Evolutionary conservation across 2,329 filamentous ascomycete species (phyloP).

Genomic region (Fusarium kyushuense): DNA sequence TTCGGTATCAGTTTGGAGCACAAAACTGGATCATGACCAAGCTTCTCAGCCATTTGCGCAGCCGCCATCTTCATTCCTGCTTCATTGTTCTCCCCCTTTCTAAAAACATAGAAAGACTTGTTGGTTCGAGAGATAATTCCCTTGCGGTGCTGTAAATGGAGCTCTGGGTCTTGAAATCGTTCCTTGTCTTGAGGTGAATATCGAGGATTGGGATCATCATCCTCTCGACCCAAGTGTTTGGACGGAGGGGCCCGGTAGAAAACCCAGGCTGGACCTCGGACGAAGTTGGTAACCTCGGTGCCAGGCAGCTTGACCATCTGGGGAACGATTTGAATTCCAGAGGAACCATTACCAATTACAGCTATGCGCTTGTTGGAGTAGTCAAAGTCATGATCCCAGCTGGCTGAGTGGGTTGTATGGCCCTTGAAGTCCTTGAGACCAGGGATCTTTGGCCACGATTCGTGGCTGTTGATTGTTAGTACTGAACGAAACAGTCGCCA

Average conservation of each 20-base stretch:
- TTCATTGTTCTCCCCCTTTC: slow-evolving; percentile 42
- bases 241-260: slow-evolving; percentile 52
- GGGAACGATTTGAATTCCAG: slow-evolving; percentile 40
- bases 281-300: slow-evolving; percentile 50
- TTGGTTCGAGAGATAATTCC: slow-evolving; percentile 47
- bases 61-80: slow-evolving; percentile 40
- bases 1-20: slow-evolving; percentile 41
- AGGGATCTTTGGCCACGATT: slow-evolving; percentile 40
- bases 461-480: slow-evolving; percentile 18
- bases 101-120: slow-evolving; percentile 53
- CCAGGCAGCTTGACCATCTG: slow-evolving; percentile 47
- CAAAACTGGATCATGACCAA: slow-evolving; percentile 38
- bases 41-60: slow-evolving; percentile 42
- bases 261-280: slow-evolving; percentile 53
- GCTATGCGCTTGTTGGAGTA: slow-evolving; percentile 41
- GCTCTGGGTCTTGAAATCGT: slow-evolving; percentile 64
- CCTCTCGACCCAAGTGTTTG: slow-evolving; percentile 47
- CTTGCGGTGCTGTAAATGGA: slow-evolving; percentile 64
- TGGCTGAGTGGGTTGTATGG: slow-evolving; percentile 37
- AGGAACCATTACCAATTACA: slow-evolving; percentile 41
- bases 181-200: slow-evolving; percentile 57
- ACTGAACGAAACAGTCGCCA: too few relatives aligned
- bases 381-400: slow-evolving; percentile 39
- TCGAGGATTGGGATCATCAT: slow-evolving; percentile 47
- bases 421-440: slow-evolving; percentile 40